A percentile compares a stretch with the other conserved stretches of the same genome.
phyloP scores from a whole-genome alignment of 1,139 yeast species.

The Casaregolazyma lundiana region DNA sequence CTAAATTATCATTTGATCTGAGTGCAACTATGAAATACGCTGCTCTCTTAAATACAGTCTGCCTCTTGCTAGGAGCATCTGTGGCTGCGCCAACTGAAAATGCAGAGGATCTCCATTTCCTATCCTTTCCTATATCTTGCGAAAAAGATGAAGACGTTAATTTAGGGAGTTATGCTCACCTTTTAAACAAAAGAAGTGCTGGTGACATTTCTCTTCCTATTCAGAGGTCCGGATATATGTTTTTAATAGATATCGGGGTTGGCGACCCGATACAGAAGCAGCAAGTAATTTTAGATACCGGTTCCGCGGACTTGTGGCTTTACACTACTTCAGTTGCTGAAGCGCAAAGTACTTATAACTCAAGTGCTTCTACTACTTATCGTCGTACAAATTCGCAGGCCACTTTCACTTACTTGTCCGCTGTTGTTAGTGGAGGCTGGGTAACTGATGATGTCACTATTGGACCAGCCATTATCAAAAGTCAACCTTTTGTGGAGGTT shows the following conservation, averaged over 20 bases:
- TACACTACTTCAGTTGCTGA: conserved; percentile 22
- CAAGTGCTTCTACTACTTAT: neutral
- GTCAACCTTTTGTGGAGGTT: neutral
- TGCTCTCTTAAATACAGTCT: too few relatives aligned
- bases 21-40: too few relatives aligned
- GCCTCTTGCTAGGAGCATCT: too few relatives aligned
- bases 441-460: neutral
- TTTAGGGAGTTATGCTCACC: too few relatives aligned
- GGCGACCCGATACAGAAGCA: conserved; percentile 56
- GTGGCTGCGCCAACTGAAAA: too few relatives aligned
- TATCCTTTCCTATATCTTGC: too few relatives aligned
- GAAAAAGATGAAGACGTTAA: too few relatives aligned
- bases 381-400: neutral
- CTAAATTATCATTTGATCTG: too few relatives aligned
- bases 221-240: too few relatives aligned
- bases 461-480: neutral
- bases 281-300: conserved; percentile 44
- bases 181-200: too few relatives aligned
- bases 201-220: too few relatives aligned
- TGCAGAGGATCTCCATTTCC: too few relatives aligned
- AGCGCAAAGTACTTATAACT: neutral
- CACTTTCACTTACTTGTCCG: neutral
- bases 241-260: conserved; percentile 38
- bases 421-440: neutral
- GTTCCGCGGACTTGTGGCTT: conserved; percentile 46